These are phyloP conservation scores for Mortierella claussenii DNA, from an alignment of 192 early-diverging fungal species.

Conservation along the genomic window DNA sequence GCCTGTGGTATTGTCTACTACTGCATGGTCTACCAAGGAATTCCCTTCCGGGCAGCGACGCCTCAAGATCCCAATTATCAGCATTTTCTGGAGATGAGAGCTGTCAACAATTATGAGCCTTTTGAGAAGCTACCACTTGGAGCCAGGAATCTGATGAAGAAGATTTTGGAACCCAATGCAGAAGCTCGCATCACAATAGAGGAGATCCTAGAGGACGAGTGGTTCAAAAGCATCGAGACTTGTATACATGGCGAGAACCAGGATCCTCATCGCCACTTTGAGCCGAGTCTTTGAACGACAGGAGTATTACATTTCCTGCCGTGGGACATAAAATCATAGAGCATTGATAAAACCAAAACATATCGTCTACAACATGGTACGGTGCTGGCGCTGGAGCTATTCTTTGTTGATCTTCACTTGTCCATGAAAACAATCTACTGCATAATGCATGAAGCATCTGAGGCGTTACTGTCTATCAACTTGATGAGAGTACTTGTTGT, in stretches of 20 bases:
- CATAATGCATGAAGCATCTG: too few species aligned
- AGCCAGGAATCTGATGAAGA: slow-evolving; percentile 77
- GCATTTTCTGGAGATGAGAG: slow-evolving; percentile 66
- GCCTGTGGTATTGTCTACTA: slow-evolving; percentile 94
- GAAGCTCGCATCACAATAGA: slow-evolving; percentile 75
- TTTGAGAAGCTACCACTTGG: slow-evolving; percentile 77
- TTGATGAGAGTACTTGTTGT: too few species aligned
- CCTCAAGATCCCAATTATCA: slow-evolving; percentile 72
- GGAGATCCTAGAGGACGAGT: slow-evolving; percentile 76
- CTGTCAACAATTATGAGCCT: slow-evolving; percentile 70
- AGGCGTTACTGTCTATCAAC: too few species aligned
- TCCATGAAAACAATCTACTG: too few species aligned
- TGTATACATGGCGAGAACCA: slow-evolving; percentile 62
- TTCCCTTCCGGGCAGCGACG: slow-evolving; percentile 70
- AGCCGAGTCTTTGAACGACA: slow-evolving; percentile 20
- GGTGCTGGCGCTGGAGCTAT: too few species aligned
- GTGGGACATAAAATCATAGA: too few species aligned
- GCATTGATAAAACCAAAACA: too few species aligned
- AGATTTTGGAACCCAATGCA: slow-evolving; percentile 85
- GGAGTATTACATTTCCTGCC: not conserved
- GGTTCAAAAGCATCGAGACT: slow-evolving; percentile 76
- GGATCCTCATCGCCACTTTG: slow-evolving; percentile 51
- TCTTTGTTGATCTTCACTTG: too few species aligned
- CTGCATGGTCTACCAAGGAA: slow-evolving; percentile 76
- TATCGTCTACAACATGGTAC: too few species aligned